A percentile compares a stretch with the other conserved stretches of the same genome.
These are phyloP conservation scores for Trichoderma koningiopsis DNA, from an alignment of 2,329 filamentous ascomycete species.

Conservation along the genomic window DNA sequence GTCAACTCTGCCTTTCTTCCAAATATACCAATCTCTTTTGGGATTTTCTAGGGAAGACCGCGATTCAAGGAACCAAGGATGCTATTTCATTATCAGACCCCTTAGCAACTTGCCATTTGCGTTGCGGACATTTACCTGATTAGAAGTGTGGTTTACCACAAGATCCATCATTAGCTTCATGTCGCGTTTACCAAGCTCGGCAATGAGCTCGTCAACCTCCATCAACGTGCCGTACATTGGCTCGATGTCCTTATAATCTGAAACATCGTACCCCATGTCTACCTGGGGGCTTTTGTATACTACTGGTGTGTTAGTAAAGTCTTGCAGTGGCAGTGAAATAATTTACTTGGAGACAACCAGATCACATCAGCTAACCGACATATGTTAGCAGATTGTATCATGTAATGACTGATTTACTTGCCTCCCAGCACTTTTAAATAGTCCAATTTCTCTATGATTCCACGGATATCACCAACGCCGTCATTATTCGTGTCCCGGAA, in stretches of 20 bases:
- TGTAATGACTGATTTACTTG: conserved; percentile 39
- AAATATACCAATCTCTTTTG: conserved; percentile 60
- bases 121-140: conserved; percentile 27
- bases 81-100: conserved; percentile 31
- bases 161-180: conserved; percentile 32
- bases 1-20: conserved; percentile 48
- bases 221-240: conserved; percentile 33
- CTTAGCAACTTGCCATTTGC: too few relatives aligned
- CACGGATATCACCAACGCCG: conserved; percentile 55
- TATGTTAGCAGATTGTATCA: too few relatives aligned
- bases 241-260: conserved; percentile 62
- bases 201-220: conserved; percentile 17
- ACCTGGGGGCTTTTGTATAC: conserved; percentile 44
- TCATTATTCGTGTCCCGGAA: conserved; percentile 59
- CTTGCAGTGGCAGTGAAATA: too few relatives aligned
- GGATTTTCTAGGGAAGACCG: conserved; percentile 42
- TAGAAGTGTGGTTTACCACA: conserved; percentile 37
- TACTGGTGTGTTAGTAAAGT: conserved; percentile 48
- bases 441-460: conserved; percentile 56
- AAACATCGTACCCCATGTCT: conserved; percentile 69
- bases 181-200: conserved; percentile 5
- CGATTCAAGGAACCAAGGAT: conserved; percentile 61
- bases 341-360: too few relatives aligned
- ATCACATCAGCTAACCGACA: too few relatives aligned
- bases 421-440: conserved; percentile 54